phyloP scores from a whole-genome alignment of 805 yeast species.

The Hanseniaspora nectarophila region DNA sequence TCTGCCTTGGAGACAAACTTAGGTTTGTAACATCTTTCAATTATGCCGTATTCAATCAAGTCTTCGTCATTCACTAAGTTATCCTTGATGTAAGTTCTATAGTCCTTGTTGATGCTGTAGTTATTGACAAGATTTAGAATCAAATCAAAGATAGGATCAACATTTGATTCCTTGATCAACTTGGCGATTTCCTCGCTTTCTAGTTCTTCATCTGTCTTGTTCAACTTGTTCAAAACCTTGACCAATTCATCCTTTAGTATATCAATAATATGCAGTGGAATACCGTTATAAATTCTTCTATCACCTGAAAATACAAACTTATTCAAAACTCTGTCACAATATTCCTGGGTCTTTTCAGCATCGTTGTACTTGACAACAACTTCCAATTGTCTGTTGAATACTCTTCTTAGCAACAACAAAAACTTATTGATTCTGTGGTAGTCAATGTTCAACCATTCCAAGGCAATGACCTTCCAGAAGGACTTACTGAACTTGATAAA shows the following conservation, averaged over 20 bases:
- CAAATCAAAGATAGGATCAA: slow-evolving; percentile 46
- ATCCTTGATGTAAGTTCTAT: slow-evolving; percentile 51
- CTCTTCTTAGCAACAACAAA: slow-evolving; percentile 67
- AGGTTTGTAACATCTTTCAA: slow-evolving; percentile 16
- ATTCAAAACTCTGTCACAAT: slow-evolving; percentile 33
- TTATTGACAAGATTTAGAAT: slow-evolving; percentile 40
- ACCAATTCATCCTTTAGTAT: slow-evolving; percentile 77
- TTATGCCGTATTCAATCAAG: slow-evolving; percentile 52
- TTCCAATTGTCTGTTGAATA: slow-evolving; percentile 50
- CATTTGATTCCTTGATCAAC: slow-evolving; percentile 39
- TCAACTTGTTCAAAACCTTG: slow-evolving; percentile 39
- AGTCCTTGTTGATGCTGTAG: slow-evolving; percentile 45
- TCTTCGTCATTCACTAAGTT: slow-evolving; percentile 59
- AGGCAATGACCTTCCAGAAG: slow-evolving; percentile 66
- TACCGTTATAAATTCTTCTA: slow-evolving; percentile 51
- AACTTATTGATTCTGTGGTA: slow-evolving; percentile 78
- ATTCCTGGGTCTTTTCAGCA: slow-evolving; percentile 35
- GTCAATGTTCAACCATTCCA: slow-evolving; percentile 79
- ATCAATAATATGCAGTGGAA: slow-evolving; percentile 77
- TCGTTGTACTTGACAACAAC: slow-evolving; percentile 35
- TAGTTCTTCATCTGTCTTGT: slow-evolving; percentile 37
- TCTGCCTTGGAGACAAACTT: slow-evolving; percentile 1
- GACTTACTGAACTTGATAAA: slow-evolving; percentile 50
- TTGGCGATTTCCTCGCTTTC: slow-evolving; percentile 31
- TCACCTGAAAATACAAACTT: slow-evolving; percentile 47